phyloP scores from a whole-genome alignment of 345 rosid species.

The Abelmoschus esculentus region DNA sequence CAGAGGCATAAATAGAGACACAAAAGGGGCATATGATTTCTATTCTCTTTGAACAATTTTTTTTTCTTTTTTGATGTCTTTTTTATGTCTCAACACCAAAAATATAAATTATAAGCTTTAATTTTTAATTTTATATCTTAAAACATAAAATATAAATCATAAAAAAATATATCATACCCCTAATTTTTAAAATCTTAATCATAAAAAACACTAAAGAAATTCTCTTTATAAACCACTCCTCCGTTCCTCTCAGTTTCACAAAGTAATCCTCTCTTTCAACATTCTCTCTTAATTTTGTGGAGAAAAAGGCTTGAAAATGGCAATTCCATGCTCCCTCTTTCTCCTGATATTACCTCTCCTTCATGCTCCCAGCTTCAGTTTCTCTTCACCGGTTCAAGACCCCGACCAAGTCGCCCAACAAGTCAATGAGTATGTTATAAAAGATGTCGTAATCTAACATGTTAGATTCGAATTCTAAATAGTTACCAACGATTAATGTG shows the following conservation, averaged over 20 bases:
- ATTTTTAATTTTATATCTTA: too few species aligned
- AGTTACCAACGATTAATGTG: neutral
- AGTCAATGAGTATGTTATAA: conserved; percentile 30
- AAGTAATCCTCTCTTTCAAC: neutral
- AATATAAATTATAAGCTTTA: too few species aligned
- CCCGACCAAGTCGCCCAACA: conserved; percentile 49
- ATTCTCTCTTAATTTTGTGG: neutral
- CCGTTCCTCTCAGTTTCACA: neutral
- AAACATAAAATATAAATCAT: too few species aligned
- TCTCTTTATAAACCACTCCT: neutral
- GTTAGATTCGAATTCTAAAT: too few species aligned
- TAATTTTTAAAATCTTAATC: too few species aligned
- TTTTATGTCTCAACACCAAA: too few species aligned
- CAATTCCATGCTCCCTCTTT: neutral
- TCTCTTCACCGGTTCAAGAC: conserved; percentile 39
- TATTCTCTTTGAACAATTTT: too few species aligned
- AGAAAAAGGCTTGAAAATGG: conserved; percentile 6
- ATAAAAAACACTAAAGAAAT: too few species aligned
- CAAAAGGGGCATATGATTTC: too few species aligned
- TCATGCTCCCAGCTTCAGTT: conserved; percentile 26
- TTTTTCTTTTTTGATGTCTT: too few species aligned
- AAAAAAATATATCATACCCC: too few species aligned
- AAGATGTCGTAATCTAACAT: neutral
- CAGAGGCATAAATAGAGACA: too few species aligned
- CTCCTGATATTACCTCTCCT: conserved; percentile 8